phyloP scores from a whole-genome alignment of 371 early-diverging fungal genomes.

The Mucor lusitanicus region DNA sequence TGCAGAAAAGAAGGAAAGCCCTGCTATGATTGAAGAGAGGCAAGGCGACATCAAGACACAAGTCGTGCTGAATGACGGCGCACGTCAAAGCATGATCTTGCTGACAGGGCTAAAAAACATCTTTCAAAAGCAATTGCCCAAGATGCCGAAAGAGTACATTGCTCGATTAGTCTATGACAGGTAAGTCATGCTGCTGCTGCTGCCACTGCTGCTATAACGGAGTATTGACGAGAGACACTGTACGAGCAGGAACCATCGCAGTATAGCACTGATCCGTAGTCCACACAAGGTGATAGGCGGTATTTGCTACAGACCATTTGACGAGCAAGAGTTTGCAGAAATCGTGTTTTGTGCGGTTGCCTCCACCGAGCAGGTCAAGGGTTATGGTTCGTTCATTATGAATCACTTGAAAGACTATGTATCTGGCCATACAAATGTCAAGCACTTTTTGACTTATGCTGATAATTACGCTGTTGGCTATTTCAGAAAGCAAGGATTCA shows the following conservation, averaged over 20 bases:
- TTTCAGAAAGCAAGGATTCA: conserved; percentile 99
- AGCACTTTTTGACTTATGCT: conserved; percentile 98
- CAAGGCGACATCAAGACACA: conserved; percentile 72
- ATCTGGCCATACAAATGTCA: conserved; percentile 62
- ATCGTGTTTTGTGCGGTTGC: conserved; percentile 99
- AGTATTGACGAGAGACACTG: neutral
- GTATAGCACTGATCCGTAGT: conserved; percentile 68
- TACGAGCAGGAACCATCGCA: conserved; percentile 72
- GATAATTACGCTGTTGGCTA: conserved; percentile 99
- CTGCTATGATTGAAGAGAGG: conserved; percentile 39
- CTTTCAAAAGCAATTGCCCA: conserved; percentile 98
- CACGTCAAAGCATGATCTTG: conserved; percentile 79
- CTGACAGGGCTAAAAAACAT: conserved; percentile 95
- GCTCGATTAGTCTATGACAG: conserved; percentile 95
- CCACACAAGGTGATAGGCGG: conserved; percentile 92
- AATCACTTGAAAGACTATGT: conserved; percentile 94
- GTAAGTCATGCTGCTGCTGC: neutral
- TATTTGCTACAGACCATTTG: conserved; percentile 96
- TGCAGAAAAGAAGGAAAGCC: conserved; percentile 20
- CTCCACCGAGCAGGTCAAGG: conserved; percentile 96
- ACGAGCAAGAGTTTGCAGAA: conserved; percentile 92
- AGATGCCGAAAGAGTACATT: conserved; percentile 99
- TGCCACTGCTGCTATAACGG: too few relatives aligned
- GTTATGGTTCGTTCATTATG: conserved; percentile 95
- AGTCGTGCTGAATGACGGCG: conserved; percentile 81